Conservation (phyloP, 2,329 filamentous ascomycete genomes). For the Rugonectria rugulosa region DNA sequence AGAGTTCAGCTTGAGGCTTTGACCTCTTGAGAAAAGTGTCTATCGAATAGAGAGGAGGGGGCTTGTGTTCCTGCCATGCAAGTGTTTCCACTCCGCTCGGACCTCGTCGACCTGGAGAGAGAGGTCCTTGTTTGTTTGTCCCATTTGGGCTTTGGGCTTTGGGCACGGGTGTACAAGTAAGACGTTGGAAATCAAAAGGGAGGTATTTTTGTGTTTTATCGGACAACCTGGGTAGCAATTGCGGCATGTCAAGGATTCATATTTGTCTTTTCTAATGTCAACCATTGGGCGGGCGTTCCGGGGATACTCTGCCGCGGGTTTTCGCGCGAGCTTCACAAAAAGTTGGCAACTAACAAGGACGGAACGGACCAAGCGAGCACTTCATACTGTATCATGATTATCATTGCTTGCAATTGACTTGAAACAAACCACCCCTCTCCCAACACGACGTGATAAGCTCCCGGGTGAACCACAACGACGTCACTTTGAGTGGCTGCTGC, state of each 20-base stretch:
- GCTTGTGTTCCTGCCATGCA: slow-evolving; percentile 15
- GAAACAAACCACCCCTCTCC: neutral
- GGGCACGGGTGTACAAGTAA: neutral
- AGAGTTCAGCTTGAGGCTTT: slow-evolving; percentile 24
- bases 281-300: too few relatives aligned
- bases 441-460: slow-evolving; percentile 9
- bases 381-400: slow-evolving; percentile 1
- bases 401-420: slow-evolving; percentile 19
- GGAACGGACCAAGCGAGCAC: neutral
- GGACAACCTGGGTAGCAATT: too few relatives aligned
- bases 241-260: too few relatives aligned
- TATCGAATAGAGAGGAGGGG: slow-evolving; percentile 9
- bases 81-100: slow-evolving; percentile 20
- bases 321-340: too few relatives aligned
- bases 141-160: slow-evolving; percentile 1
- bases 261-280: too few relatives aligned
- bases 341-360: too few relatives aligned
- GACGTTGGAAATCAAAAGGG: neutral
- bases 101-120: slow-evolving; percentile 8
- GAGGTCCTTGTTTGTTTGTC: neutral
- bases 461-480: neutral
- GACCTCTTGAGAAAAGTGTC: slow-evolving; percentile 14
- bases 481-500: neutral
- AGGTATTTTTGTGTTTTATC: too few relatives aligned
- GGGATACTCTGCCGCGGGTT: too few relatives aligned